These are phyloP conservation scores for Polymyxa betae DNA, from an alignment of 208 protist genomes.

Conservation along the genomic window DNA sequence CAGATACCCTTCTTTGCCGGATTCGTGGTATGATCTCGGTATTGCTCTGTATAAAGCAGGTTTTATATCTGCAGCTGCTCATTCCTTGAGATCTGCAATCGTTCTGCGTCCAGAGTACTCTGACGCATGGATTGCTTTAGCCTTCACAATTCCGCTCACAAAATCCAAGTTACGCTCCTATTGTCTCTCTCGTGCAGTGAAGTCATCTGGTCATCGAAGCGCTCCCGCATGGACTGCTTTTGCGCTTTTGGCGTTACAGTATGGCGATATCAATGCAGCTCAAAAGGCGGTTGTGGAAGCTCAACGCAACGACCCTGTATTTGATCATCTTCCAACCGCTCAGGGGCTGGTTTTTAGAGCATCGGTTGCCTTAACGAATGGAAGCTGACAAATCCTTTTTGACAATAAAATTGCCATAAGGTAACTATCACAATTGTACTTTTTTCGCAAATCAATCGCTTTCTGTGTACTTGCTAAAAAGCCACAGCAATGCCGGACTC, in stretches of 20 bases:
- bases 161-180: not conserved
- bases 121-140: not conserved
- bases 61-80: not conserved
- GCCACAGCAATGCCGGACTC: no score
- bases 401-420: no score
- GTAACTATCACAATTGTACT: no score
- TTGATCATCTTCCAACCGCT: not conserved
- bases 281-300: not conserved
- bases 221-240: not conserved
- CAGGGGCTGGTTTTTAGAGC: no score
- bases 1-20: not conserved
- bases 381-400: no score
- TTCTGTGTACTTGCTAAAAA: no score
- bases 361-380: no score
- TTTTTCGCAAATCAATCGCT: no score
- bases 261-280: not conserved
- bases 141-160: not conserved
- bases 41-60: not conserved
- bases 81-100: not conserved
- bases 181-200: not conserved
- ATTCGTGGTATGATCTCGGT: not conserved
- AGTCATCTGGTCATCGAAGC: not conserved
- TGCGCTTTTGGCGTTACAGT: not conserved
- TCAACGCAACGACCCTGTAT: conserved; percentile 23
- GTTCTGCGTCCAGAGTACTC: not conserved